Evolutionary conservation across 805 yeast species (phyloP), one percentile per base, ranked within the genome.

Genomic region (Spathaspora gorwiae): DNA sequence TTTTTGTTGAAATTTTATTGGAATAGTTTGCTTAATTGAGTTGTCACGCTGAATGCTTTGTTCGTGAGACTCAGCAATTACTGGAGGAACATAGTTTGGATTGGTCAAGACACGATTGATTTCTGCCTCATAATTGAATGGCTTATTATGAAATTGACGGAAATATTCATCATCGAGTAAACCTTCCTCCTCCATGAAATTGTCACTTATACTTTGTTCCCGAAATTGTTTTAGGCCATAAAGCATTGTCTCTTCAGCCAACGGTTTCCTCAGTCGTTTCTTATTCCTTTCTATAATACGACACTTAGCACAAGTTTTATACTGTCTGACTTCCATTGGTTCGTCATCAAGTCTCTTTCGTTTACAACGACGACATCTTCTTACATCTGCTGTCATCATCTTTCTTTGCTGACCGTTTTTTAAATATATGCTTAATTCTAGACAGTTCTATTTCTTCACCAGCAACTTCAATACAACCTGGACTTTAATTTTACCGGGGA

Each of bases 241-340:
- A 27, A 68, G 59, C 70, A 70, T 70, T 41, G 76, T 69, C 43
- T 70, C 76, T 52, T 70, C 76, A 5, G 75, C 73, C 58, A 70
- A 61, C 5, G 76, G 76, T 52, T 70, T 68, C 33, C 74, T 59
- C 61, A 62, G 65, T 55, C 69, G 68, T 60, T 71, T 71, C 56
- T 67, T 63, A 44, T 61, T 62, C 48, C 83, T 62, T 56, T 78
- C 83, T 39, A 78, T 73, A 57, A 76, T 74, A 47, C 83, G 69
- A 55, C 83, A 78, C 49, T 79, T 76, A 55, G 78, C 79, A 60
- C 83, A 78, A 4, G 83, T 78, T 49, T 77, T 78, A 57, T 76
- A 78, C 54, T 75, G 79, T 52, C 72, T 66, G 35, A 78, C 81
- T 49, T 77, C 81, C 1, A 79, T 76, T 24, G 78, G 78, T 59